Percentiles rank a stretch among this genome's conserved stretches.
Conservation (phyloP, 257 asterid species). For the Jasminum sambac region DNA sequence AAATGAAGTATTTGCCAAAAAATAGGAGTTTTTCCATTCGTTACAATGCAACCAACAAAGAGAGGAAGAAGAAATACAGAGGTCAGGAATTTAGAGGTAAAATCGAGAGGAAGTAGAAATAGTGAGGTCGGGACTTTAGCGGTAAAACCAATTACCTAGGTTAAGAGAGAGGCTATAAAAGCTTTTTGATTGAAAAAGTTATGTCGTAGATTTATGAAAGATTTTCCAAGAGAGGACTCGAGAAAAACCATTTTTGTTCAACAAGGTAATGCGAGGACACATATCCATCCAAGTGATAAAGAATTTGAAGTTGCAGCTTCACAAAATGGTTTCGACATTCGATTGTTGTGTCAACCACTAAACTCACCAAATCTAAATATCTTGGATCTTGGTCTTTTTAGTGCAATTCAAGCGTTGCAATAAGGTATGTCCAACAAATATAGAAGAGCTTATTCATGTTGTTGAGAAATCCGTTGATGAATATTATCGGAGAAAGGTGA, state of each 20-base stretch:
- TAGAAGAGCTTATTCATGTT: constrained; percentile 13
- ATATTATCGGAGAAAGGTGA: background rate
- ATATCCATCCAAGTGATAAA: constrained; percentile 15
- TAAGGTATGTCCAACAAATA: background rate
- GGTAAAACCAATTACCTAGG: background rate
- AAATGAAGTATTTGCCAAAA: constrained; percentile 12
- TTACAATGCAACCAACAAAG: background rate
- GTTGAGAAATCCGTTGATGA: constrained; percentile 19
- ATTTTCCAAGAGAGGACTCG: constrained; percentile 7
- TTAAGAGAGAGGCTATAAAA: background rate
- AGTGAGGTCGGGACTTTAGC: too few relatives aligned
- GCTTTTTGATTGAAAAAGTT: constrained; percentile 13
- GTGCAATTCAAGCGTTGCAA: constrained; percentile 10
- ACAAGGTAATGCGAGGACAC: constrained; percentile 23
- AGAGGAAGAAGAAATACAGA: constrained; percentile 3
- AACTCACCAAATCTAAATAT: constrained; percentile 16
- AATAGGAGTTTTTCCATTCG: constrained; percentile 18
- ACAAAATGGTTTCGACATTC: constrained; percentile 12
- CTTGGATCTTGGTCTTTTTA: constrained; percentile 11
- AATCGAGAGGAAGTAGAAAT: too few relatives aligned
- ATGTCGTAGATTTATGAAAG: background rate
- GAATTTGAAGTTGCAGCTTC: constrained; percentile 10
- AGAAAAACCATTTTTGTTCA: background rate
- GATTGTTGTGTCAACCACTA: constrained; percentile 4
- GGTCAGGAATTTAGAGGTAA: constrained; percentile 1